Evolutionary conservation across 2,329 filamentous ascomycete species (phyloP), one percentile per base, ranked within the genome.

Genomic region (Penicillium sp.): DNA sequence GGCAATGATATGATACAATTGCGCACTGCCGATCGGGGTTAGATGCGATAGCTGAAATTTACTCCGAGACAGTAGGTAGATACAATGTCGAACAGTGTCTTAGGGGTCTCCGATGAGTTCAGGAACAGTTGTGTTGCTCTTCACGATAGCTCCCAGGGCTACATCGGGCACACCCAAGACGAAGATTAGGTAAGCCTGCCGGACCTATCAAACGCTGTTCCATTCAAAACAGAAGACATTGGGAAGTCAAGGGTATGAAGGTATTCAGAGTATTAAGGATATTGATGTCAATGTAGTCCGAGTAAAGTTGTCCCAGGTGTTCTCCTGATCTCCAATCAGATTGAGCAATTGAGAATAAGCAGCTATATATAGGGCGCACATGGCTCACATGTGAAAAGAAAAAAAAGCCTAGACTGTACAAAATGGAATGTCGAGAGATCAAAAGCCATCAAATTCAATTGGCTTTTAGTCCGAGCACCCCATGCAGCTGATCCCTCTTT

Each of bases 101-200:
- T 45, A 8, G 18, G 9, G 13, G 4, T 26, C 29, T 42, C 27
- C 49, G 57, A 57, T 56, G 56, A 54, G 46, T 52, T 55, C 57
- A 61, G 44, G 56, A 46, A 58, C 49, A 47, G 47, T 59, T 54
- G 47, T 43, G 11, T 32, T 56, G 39, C 14, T 47, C 56, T 53
- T 32, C 47, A 56, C 48, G 36, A 51, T 53, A 50, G 55, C 32
- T 46, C 5, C 23, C 23, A 23, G 23, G 23, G 23, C 23, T 23
- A 23, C 23, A 3, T 23, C 23, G 23, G 23, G 23, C 23, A 23
- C 23, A 23, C 23, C 23, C 5, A 23, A 23, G 23, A 29, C 38
- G 26, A 6, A 34, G 47, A 40, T 63, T 60, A 64, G 55, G 52
- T 55, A 62, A 57, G 35, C 42, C 9, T 16, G 19, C 11, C 32